Evolutionary conservation across 2,329 filamentous ascomycete species (phyloP).

Genomic region (Pseudogymnoascus sp.): DNA sequence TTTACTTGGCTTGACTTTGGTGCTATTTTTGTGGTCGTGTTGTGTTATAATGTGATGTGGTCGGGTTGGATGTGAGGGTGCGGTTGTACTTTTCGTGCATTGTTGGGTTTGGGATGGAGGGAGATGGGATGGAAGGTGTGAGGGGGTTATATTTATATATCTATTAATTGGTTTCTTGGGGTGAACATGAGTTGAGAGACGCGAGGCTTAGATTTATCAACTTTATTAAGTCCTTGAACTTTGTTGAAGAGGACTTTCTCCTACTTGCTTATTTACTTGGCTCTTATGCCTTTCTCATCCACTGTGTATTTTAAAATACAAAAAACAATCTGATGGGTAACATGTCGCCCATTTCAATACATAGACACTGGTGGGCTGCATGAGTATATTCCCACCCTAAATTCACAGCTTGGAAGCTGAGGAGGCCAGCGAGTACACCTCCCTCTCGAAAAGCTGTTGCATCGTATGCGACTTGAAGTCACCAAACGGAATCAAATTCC

Average conservation of each 20-base stretch:
- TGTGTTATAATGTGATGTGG: neutral
- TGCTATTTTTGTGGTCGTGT: neutral
- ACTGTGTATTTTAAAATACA: neutral
- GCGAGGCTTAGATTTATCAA: neutral
- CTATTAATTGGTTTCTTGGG: neutral
- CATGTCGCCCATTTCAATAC: neutral
- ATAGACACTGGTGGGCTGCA: neutral
- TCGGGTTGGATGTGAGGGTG: neutral
- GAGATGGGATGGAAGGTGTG: neutral
- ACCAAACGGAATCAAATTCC: conserved; percentile 35
- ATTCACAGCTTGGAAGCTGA: neutral
- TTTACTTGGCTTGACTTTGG: neutral
- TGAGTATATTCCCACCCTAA: neutral
- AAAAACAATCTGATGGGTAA: neutral
- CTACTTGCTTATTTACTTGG: neutral
- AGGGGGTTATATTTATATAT: neutral
- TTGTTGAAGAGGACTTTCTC: neutral
- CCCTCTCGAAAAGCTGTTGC: conserved; percentile 31
- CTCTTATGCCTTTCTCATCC: neutral
- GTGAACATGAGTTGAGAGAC: neutral
- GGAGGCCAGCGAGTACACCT: conserved; percentile 27
- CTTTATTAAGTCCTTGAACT: neutral
- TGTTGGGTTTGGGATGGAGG: neutral
- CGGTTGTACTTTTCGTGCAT: neutral
- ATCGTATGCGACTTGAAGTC: conserved; percentile 30